These are phyloP conservation scores for Gentiana straminea DNA, from an alignment of 257 asterid species.

Conservation along the genomic window DNA sequence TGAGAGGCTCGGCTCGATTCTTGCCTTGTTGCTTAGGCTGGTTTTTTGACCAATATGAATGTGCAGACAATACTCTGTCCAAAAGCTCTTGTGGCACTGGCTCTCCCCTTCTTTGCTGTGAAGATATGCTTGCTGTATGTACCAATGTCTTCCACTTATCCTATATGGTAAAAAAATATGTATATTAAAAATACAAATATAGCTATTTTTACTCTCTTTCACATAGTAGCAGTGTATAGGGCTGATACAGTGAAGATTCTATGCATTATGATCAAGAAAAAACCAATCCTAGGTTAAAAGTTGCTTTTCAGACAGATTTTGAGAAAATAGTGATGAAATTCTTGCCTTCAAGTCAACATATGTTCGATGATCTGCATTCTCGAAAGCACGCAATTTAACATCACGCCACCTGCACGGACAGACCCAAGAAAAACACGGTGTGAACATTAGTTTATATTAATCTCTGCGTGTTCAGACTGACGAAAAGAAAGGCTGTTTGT, in stretches of 20 bases:
- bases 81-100: slow-evolving; percentile 81
- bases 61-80: slow-evolving; percentile 60
- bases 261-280: too few species aligned
- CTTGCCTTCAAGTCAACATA: slow-evolving; percentile 84
- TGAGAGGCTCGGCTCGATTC: slow-evolving; percentile 23
- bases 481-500: background rate
- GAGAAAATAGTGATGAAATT: background rate
- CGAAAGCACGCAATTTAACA: slow-evolving; percentile 75
- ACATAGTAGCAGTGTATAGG: too few species aligned
- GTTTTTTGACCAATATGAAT: slow-evolving; percentile 57
- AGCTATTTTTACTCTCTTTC: too few species aligned
- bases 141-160: slow-evolving; percentile 90
- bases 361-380: slow-evolving; percentile 80
- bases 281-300: too few species aligned
- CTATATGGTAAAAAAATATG: slow-evolving; percentile 16
- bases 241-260: too few species aligned
- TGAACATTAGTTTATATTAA: too few species aligned
- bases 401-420: slow-evolving; percentile 79
- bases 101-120: slow-evolving; percentile 83
- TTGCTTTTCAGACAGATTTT: background rate
- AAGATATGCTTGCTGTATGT: slow-evolving; percentile 79
- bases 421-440: background rate
- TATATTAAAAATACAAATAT: too few species aligned
- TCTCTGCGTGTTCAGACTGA: background rate
- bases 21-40: slow-evolving; percentile 56